Evolutionary conservation across 2,329 filamentous ascomycete genomes (phyloP), one percentile per base, ranked within the genome.

Genomic region (Dichotomopilus funicola): DNA sequence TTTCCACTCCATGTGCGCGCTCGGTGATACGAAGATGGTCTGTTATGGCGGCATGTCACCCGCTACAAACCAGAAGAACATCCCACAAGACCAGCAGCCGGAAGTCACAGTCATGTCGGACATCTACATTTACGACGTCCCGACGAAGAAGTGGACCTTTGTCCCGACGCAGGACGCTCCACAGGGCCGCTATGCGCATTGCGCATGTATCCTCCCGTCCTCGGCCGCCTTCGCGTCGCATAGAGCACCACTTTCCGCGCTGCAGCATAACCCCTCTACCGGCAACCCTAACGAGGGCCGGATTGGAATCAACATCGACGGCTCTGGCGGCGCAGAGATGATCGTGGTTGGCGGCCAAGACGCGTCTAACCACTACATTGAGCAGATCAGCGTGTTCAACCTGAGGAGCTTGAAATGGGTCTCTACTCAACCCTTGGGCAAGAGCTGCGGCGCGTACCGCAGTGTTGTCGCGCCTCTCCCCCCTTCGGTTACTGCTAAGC

Each of bases 21-120:
- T 99, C 2, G 94, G 94, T 27, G 94, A 97, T 68, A 92, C 90
- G 2, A 99, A 97, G 71, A 79, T 99, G 70, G 92, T 99, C 3
- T 97, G 92, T 72, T 99, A 97, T 71, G 94, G 94, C 56, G 94
- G 94, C 63, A 99, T 99, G 94, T 96, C 92, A 8, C 91, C 92
- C 1, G 82, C 85, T 9, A 75, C 78, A 6, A 78, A 74, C 54
- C 75, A 78, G 45, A 70, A 78, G 37, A 65, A 71, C 47, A 65
- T 72, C 4, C 75, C 77, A 9, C 74, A 77, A 57, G 88, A 91
- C 60, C 76, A 83, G 53, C 88, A 91, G 63, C 85, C 90, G 40
- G 91, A 96, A 66, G 89, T 97, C 4, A 87, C 91, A 1, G 94
- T 97, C 55, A 96, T 99, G 91, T 96, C 92, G 6, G 94, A 99